phyloP scores from a whole-genome alignment of 2,329 filamentous ascomycete genomes.

The Pseudogymnoascus sp. region DNA sequence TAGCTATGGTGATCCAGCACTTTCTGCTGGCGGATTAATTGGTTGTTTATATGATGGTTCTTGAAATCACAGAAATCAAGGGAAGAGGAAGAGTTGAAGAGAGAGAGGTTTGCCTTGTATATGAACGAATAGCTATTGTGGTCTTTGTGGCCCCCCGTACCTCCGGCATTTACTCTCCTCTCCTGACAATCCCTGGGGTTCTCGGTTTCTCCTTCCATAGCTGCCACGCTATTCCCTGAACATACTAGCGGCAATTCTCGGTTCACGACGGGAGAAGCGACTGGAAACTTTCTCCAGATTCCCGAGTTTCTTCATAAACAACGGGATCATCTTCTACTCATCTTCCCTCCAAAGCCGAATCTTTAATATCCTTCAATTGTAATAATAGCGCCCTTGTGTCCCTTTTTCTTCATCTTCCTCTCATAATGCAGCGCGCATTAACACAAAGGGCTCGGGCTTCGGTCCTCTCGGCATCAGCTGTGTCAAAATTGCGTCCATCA shows the following conservation, averaged over 20 bases:
- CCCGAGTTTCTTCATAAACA: constrained; percentile 7
- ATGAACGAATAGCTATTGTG: neutral
- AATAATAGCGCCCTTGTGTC: constrained; percentile 4
- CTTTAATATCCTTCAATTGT: constrained; percentile 11
- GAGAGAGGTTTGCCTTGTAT: neutral
- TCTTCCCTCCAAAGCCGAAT: constrained; percentile 8
- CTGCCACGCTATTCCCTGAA: neutral
- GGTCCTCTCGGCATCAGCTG: constrained; percentile 61
- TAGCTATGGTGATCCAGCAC: neutral
- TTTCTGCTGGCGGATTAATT: neutral
- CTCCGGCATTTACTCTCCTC: neutral
- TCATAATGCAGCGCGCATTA: constrained; percentile 91
- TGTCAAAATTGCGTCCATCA: constrained; percentile 55
- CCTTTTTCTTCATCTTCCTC: constrained; percentile 14
- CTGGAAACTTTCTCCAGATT: constrained; percentile 8
- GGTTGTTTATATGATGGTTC: neutral
- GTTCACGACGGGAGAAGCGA: constrained; percentile 6
- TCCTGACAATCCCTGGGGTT: neutral
- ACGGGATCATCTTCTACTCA: neutral
- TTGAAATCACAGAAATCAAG: neutral
- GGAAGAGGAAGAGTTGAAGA: neutral
- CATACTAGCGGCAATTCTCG: neutral
- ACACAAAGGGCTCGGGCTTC: constrained; percentile 72
- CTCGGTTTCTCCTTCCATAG: neutral
- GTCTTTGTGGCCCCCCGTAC: neutral